Evolutionary conservation across 345 rosid genomes (phyloP).

Genomic region (Moricandia moricandioides): DNA sequence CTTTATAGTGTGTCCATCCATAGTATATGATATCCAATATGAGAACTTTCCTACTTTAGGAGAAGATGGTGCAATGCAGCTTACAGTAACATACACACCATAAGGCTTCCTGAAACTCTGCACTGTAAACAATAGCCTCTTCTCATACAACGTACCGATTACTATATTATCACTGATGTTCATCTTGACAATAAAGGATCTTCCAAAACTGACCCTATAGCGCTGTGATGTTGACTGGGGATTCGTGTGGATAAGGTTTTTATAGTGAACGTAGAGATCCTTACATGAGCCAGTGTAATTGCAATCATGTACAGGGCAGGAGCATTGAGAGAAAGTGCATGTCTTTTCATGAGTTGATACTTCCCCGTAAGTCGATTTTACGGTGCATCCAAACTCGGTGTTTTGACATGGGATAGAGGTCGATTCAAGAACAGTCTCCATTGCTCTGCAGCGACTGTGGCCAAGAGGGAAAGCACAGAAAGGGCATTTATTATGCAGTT

Average conservation of each 20-base stretch:
- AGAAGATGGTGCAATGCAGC: conserved; percentile 21
- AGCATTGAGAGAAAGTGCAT: conserved; percentile 36
- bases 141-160: neutral
- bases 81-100: conserved; percentile 26
- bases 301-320: conserved; percentile 48
- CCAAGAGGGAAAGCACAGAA: conserved; percentile 44
- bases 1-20: neutral
- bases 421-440: conserved; percentile 47
- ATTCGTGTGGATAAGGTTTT: neutral
- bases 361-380: conserved; percentile 25
- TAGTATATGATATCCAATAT: neutral
- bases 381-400: conserved; percentile 41
- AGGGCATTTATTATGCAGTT: conserved; percentile 44
- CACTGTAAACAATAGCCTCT: conserved; percentile 29
- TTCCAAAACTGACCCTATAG: neutral
- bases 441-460: conserved; percentile 47
- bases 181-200: neutral
- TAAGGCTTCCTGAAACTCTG: conserved; percentile 16
- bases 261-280: conserved; percentile 39
- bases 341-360: conserved; percentile 39
- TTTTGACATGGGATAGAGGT: conserved; percentile 39
- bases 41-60: conserved; percentile 6
- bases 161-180: neutral
- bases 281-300: conserved; percentile 39
- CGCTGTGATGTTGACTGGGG: neutral